A percentile compares a stretch with the other conserved stretches of the same genome.
Conservation (phyloP, 2,329 filamentous ascomycete genomes). For the Didymella keratinophila region DNA sequence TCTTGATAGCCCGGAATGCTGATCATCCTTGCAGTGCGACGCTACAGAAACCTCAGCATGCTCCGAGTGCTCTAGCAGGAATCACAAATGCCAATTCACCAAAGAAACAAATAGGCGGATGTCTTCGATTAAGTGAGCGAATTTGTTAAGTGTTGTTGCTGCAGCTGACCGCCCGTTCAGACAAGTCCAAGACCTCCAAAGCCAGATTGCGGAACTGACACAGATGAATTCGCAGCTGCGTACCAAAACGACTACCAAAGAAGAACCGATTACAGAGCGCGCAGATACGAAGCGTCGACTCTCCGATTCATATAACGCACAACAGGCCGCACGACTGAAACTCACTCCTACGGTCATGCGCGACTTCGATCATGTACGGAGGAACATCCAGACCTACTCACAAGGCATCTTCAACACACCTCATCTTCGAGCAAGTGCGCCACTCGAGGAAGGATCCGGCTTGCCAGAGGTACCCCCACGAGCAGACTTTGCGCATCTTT, state of each 20-base stretch:
- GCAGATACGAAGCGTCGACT: constrained; percentile 55
- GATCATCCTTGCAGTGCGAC: constrained; percentile 71
- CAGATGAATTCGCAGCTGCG: constrained; percentile 80
- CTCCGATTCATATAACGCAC: constrained; percentile 33
- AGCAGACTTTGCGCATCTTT: constrained; percentile 72
- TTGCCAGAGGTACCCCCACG: constrained; percentile 74
- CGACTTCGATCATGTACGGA: constrained; percentile 74
- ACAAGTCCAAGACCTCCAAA: constrained; percentile 95
- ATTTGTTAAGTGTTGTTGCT: background rate
- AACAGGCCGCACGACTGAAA: constrained; percentile 48
- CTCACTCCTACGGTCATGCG: constrained; percentile 68
- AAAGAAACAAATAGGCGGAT: constrained; percentile 98
- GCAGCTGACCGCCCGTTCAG: constrained; percentile 46
- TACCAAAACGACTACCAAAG: constrained; percentile 65
- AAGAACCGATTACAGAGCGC: constrained; percentile 54
- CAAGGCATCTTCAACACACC: constrained; percentile 83
- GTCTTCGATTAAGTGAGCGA: constrained; percentile 89
- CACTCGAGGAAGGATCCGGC: constrained; percentile 54
- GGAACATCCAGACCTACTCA: constrained; percentile 75
- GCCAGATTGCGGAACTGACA: constrained; percentile 81
- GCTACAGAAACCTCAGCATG: constrained; percentile 96
- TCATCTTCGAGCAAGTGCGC: constrained; percentile 61
- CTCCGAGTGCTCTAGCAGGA: constrained; percentile 95
- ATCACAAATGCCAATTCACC: constrained; percentile 97
- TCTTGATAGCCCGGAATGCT: constrained; percentile 12